These are phyloP conservation scores for Coemansia sp. DNA, from an alignment of 192 early-diverging fungal genomes.

Conservation along the genomic window DNA sequence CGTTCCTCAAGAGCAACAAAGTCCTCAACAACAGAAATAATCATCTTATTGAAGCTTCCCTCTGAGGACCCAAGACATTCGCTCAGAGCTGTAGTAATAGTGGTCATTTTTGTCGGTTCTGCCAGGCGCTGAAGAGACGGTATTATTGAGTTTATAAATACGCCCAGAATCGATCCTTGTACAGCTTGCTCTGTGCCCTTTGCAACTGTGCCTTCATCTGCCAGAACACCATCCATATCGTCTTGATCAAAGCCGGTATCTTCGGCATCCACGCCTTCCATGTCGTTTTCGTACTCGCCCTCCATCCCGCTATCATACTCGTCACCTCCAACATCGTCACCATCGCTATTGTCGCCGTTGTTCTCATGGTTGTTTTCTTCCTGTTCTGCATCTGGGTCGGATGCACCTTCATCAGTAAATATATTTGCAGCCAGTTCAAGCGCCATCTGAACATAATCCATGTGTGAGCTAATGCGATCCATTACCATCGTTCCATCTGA, in stretches of 20 bases:
- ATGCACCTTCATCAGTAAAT: conserved; percentile 64
- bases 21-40: conserved; percentile 54
- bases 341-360: background rate
- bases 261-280: conserved; percentile 29
- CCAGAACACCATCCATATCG: conserved; percentile 49
- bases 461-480: conserved; percentile 24
- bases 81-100: conserved; percentile 23
- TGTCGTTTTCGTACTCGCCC: conserved; percentile 53
- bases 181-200: conserved; percentile 52
- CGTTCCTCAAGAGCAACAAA: conserved; percentile 65
- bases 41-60: conserved; percentile 35
- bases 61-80: conserved; percentile 32
- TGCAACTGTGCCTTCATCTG: conserved; percentile 46
- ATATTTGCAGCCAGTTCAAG: conserved; percentile 85
- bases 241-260: conserved; percentile 54
- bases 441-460: conserved; percentile 55
- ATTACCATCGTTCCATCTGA: conserved; percentile 17
- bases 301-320: conserved; percentile 23
- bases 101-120: conserved; percentile 40
- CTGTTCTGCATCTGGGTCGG: conserved; percentile 17
- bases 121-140: conserved; percentile 39
- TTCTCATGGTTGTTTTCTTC: background rate
- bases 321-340: conserved; percentile 51
- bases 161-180: conserved; percentile 50
- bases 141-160: conserved; percentile 43